phyloP scores from a whole-genome alignment of 2,329 filamentous ascomycete species.

The Penicillium expansum region DNA sequence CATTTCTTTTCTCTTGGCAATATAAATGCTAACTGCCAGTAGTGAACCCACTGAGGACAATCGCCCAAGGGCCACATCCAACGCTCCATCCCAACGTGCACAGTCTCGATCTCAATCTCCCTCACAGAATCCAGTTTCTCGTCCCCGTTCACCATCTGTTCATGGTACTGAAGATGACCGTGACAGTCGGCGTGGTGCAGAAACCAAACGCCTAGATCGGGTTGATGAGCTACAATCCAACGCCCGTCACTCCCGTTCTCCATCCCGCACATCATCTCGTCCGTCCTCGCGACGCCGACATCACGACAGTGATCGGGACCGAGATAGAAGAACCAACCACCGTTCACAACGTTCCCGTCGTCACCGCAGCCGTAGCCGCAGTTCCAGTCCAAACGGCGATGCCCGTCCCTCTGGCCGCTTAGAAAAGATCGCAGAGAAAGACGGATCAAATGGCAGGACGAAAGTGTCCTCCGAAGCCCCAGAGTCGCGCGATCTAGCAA shows the following conservation, averaged over 20 bases:
- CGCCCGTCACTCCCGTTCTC: constrained; percentile 61
- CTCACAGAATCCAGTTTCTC: constrained; percentile 48
- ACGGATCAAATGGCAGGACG: constrained; percentile 19
- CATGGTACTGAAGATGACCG: constrained; percentile 38
- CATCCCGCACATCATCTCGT: constrained; percentile 59
- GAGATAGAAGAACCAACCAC: constrained; percentile 43
- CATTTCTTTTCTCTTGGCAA: background rate
- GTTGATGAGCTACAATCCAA: constrained; percentile 27
- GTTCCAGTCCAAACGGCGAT: constrained; percentile 32
- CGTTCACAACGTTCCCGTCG: constrained; percentile 52
- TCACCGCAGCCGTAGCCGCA: constrained; percentile 44
- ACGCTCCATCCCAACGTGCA: background rate
- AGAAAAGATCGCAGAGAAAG: constrained; percentile 23
- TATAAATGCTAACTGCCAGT: background rate
- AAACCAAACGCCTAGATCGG: constrained; percentile 48
- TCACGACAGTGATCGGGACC: constrained; percentile 51
- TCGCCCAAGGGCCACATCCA: background rate
- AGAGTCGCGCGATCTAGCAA: constrained; percentile 25
- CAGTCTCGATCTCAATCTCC: constrained; percentile 36
- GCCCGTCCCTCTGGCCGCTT: constrained; percentile 41
- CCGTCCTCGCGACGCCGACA: constrained; percentile 58
- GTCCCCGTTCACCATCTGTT: constrained; percentile 49
- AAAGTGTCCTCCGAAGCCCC: constrained; percentile 17
- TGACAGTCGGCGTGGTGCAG: constrained; percentile 29
- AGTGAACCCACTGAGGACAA: constrained; percentile 2